Conservation (phyloP, 495 filamentous ascomycete species). For the Bathelium albidoporum region DNA sequence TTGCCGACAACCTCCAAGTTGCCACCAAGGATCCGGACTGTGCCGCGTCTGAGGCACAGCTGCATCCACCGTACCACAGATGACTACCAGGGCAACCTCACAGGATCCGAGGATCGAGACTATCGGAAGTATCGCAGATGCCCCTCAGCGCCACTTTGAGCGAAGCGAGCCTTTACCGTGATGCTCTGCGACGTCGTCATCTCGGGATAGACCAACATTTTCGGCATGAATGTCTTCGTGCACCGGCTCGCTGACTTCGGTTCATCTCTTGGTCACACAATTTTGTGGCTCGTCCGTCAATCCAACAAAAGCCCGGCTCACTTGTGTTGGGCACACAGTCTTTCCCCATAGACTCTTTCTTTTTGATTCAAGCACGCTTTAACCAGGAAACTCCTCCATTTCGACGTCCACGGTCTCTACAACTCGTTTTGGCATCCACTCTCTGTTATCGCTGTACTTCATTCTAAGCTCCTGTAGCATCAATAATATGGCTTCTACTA, state of each 20-base stretch:
- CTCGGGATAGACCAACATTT: no score
- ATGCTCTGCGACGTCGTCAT: no score
- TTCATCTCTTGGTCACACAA: no score
- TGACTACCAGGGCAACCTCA: background rate
- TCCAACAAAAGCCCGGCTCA: background rate
- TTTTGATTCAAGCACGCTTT: background rate
- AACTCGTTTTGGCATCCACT: background rate
- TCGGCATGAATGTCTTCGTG: background rate
- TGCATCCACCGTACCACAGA: background rate
- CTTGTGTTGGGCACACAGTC: background rate
- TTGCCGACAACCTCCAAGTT: no score
- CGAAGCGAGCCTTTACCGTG: no score
- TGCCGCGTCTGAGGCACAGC: background rate
- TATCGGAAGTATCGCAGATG: background rate
- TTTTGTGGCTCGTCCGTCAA: no score
- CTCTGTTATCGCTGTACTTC: background rate
- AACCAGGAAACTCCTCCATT: background rate
- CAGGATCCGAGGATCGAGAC: no score
- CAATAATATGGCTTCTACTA: background rate
- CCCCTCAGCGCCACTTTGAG: no score
- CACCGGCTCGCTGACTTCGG: background rate
- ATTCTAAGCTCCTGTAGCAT: background rate
- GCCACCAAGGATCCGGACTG: background rate
- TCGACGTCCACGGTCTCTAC: background rate
- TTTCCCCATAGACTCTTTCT: background rate